Evolutionary conservation across 2,329 filamentous ascomycete species (phyloP), one percentile per base, ranked within the genome.

Genomic region (Fusarium coicis): DNA sequence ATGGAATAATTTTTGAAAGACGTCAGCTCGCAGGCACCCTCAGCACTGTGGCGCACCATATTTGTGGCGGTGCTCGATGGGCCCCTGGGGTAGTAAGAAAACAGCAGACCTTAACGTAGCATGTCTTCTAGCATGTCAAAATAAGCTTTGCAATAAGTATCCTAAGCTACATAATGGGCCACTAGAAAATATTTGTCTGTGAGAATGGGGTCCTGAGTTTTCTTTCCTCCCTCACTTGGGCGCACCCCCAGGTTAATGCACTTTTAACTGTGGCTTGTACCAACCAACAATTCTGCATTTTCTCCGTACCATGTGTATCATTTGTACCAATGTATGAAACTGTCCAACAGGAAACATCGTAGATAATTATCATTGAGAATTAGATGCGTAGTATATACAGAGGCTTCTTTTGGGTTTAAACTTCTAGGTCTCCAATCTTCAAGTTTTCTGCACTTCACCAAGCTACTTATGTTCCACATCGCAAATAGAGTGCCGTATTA

Each of bases 11-110:
- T 55, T 63, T 56, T 52, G 26, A 36, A 49, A 59, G 59, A 71
- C 58, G 57, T 74, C 62, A 73, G 53, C 32, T 55, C 50, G n/a
- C n/a, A 70, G 66, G 58, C 58, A 69, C 42, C 32, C 36, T 18
- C 8, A 9, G 7, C 32, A n/a, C 19, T 54, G 67, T 70, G 66
- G 67, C 66, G 52, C 30, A 42, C 32, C 10, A 5, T 11, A 10
- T 19, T 28, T 32, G 52, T 70, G 66, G 58, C 66, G 19, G 44
- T 44, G 19, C 23, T n/a, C 2, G 5, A 10, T 23, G 8, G 5
- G n/a, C 14, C n/a, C 10, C 42, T 23, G 15, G 40, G 15, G 10
- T 4, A 43, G 40, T 7, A 43, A 43, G 42, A 43, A 43, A 43
- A 23, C 42, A 43, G 4, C 12, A 46, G 18, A 26, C 11, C 16